Evolutionary conservation across 768 basidiomycete genomes (phyloP).

Genomic region (Boletus patriciae): DNA sequence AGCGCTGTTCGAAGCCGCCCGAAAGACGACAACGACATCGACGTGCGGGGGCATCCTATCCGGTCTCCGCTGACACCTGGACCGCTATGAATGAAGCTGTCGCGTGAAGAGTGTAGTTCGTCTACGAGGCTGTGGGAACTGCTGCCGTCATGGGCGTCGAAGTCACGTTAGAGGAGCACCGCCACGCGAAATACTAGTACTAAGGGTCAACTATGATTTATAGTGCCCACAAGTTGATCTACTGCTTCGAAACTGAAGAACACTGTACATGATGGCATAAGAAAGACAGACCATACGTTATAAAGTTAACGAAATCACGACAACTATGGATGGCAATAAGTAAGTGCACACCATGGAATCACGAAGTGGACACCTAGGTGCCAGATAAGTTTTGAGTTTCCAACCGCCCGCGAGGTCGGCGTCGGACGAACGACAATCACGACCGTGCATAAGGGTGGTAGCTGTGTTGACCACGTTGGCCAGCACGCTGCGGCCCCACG

Average conservation of each 20-base stretch:
- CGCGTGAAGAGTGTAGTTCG: conserved; percentile 3
- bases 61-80: not conserved
- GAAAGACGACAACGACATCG: conserved; percentile 75
- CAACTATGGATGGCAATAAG: conserved; percentile 3
- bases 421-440: conserved; percentile 11
- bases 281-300: conserved; percentile 4
- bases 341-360: conserved; percentile 5
- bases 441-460: conserved; percentile 84
- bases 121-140: conserved; percentile 2
- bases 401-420: not conserved
- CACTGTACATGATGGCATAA: conserved; percentile 9
- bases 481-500: conserved; percentile 71
- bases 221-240: not conserved
- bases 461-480: conserved; percentile 72
- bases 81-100: not conserved
- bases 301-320: conserved; percentile 19
- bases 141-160: not conserved
- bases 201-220: no score
- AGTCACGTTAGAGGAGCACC: not conserved
- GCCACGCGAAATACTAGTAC: not conserved
- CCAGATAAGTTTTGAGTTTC: conserved; percentile 17
- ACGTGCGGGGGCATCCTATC: conserved; percentile 53
- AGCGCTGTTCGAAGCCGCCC: conserved; percentile 40
- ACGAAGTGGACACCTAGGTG: conserved; percentile 1
- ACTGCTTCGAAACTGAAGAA: not conserved